A percentile compares a stretch with the other conserved stretches of the same genome.
These are phyloP conservation scores for Nemophila menziesii DNA, from an alignment of 257 asterid genomes.

Conservation along the genomic window DNA sequence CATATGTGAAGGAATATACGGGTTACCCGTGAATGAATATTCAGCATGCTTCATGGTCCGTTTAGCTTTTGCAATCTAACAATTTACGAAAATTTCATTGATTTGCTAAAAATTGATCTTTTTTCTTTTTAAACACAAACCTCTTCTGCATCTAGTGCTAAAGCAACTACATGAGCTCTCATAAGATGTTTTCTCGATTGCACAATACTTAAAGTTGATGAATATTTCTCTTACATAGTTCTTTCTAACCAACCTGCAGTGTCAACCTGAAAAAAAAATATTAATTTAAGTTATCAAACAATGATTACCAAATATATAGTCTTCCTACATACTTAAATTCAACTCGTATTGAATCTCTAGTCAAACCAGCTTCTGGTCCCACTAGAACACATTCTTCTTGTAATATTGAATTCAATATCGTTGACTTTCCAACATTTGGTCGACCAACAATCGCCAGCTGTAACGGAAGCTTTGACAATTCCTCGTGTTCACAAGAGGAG, in stretches of 20 bases:
- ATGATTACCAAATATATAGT: constrained; percentile 25
- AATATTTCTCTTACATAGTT: constrained; percentile 84
- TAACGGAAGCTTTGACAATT: constrained; percentile 64
- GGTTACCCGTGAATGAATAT: too few species aligned
- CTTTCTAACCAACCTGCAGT: constrained; percentile 99
- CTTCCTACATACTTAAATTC: constrained; percentile 81
- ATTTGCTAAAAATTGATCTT: constrained; percentile 5
- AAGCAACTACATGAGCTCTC: constrained; percentile 93
- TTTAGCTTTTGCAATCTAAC: constrained; percentile 54
- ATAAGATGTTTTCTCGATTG: constrained; percentile 93
- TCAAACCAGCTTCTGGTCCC: constrained; percentile 97
- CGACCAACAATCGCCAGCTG: constrained; percentile 96
- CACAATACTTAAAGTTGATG: constrained; percentile 83
- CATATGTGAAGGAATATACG: too few species aligned
- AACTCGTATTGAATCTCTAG: constrained; percentile 89
- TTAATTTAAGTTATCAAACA: too few species aligned
- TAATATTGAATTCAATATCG: constrained; percentile 77
- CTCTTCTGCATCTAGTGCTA: constrained; percentile 96
- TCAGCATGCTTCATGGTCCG: constrained; percentile 93
- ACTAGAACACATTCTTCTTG: constrained; percentile 94
- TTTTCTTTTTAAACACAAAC: too few species aligned
- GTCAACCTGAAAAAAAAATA: constrained; percentile 94
- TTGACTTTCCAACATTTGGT: constrained; percentile 97
- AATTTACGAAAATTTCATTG: too few species aligned
- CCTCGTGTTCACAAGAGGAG: constrained; percentile 30